phyloP scores from a whole-genome alignment of 805 yeast genomes.

The Starmerella apis region DNA sequence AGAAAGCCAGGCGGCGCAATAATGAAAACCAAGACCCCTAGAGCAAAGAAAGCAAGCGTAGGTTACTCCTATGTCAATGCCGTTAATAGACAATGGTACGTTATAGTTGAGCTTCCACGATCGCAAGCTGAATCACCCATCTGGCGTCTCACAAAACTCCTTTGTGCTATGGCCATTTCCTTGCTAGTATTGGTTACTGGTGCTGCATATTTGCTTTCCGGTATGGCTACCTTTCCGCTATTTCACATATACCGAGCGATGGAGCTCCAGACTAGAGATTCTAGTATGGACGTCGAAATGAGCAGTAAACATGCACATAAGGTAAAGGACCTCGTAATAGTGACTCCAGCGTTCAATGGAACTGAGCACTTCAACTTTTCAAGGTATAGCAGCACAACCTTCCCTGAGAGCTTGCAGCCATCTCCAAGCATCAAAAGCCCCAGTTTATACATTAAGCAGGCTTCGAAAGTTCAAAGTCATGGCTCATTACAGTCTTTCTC shows the following conservation, averaged over 20 bases:
- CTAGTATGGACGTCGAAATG: not conserved
- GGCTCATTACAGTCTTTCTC: no score
- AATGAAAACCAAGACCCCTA: slow-evolving; percentile 17
- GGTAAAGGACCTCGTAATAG: not conserved
- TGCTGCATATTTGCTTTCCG: slow-evolving; percentile 18
- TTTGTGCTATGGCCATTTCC: slow-evolving; percentile 19
- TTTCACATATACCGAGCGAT: slow-evolving; percentile 22
- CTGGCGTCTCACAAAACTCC: slow-evolving; percentile 10
- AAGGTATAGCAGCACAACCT: not conserved
- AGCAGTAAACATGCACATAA: not conserved
- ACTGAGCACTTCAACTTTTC: not conserved
- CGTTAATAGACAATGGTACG: slow-evolving; percentile 17
- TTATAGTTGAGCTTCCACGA: slow-evolving; percentile 15
- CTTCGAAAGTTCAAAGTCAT: no score
- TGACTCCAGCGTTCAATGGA: not conserved
- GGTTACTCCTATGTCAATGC: slow-evolving; percentile 20
- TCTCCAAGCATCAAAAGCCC: no score
- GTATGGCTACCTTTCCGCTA: slow-evolving; percentile 21
- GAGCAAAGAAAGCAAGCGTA: slow-evolving; percentile 18
- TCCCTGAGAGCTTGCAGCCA: not conserved
- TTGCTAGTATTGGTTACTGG: slow-evolving; percentile 17
- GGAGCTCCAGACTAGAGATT: slow-evolving; percentile 11
- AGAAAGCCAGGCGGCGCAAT: slow-evolving; percentile 15
- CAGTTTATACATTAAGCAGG: no score
- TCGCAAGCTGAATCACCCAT: slow-evolving; percentile 13